A percentile compares a stretch with the other conserved stretches of the same genome.
phyloP scores from a whole-genome alignment of 2,329 filamentous ascomycete genomes.

The Tympanopsis confertula region DNA sequence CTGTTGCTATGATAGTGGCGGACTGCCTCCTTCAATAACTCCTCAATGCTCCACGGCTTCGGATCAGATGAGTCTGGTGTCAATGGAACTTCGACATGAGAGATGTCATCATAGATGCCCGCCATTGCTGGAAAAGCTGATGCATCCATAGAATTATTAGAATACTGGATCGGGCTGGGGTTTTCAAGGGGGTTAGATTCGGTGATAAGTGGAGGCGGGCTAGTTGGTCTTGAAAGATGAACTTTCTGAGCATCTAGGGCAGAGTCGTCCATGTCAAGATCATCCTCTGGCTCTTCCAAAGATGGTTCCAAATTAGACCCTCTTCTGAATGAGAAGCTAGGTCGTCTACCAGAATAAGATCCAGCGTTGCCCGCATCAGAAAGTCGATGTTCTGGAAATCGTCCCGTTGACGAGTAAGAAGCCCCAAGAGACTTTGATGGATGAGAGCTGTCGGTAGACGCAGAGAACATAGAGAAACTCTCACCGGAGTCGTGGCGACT shows the following conservation, averaged over 20 bases:
- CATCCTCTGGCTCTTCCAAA: too few relatives aligned
- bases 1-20: slow-evolving; percentile 21
- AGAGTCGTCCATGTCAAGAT: too few relatives aligned
- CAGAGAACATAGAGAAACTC: slow-evolving; percentile 52
- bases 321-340: too few relatives aligned
- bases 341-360: too few relatives aligned
- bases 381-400: too few relatives aligned
- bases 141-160: not conserved
- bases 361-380: too few relatives aligned
- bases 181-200: slow-evolving; percentile 17
- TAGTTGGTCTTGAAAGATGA: slow-evolving; percentile 29
- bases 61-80: slow-evolving; percentile 10
- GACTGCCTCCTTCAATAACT: slow-evolving; percentile 22
- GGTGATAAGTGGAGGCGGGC: slow-evolving; percentile 18
- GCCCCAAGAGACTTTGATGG: slow-evolving; percentile 35
- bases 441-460: slow-evolving; percentile 44
- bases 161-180: slow-evolving; percentile 2
- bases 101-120: slow-evolving; percentile 9
- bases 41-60: slow-evolving; percentile 23
- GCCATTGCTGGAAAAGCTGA: too few relatives aligned
- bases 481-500: slow-evolving; percentile 45
- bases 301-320: too few relatives aligned
- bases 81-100: slow-evolving; percentile 16
- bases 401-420: slow-evolving; percentile 25
- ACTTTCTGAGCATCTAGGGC: slow-evolving; percentile 11